Base-by-base conservation (phyloP, 805 yeast species). In the Candida silvicultrix region DNA sequence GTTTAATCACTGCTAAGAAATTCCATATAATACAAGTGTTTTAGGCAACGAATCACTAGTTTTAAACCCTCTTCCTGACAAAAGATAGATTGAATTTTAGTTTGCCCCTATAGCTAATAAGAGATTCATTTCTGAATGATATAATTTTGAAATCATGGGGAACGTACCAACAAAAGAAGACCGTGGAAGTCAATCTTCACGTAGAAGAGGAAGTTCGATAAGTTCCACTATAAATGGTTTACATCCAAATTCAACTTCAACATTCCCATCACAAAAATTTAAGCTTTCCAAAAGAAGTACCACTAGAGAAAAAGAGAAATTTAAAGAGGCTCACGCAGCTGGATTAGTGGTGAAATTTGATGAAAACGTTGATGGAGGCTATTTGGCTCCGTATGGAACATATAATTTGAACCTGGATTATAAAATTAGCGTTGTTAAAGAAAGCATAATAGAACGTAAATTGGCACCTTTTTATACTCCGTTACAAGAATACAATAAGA, bases 281-380 rank as follows among this genome's bases (percentile, higher is more conserved):
- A 23, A 37, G 38, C 44, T 52, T 15, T 43, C 45, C 19, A 75
- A 66, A 53, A 65, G 61, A 47, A 70, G 66, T 41, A 62, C 64
- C 29, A 73, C 74, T n/a, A 76, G 68, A 41, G 90, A 85, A 35
- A 78, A 76, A 57, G 82, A 76, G 48, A 61, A 59, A 43, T 61
- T 62, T 43, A 74, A 74, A 45, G 85, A 81, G 49, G 64, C 65
- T 16, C 88, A 81, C 54, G 77, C 77, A 45, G 55, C 67, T 50
- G 74, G 80, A 21, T 66, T 85, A 45, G 67, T 85, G 20, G 88
- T 85, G 2, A 69, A 74, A 49, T 75, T 64, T 55, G 71, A 71
- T 36, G 95, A 88, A 58, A 78, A 71, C 51, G 96, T 92, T 15
- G 98, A 94, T 66, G 99, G 99, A 18, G 99, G 99, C 2, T 89